Evolutionary conservation across 108 stramenopile genomes (phyloP).

Genomic region (Aurantiochytrium sp.): DNA sequence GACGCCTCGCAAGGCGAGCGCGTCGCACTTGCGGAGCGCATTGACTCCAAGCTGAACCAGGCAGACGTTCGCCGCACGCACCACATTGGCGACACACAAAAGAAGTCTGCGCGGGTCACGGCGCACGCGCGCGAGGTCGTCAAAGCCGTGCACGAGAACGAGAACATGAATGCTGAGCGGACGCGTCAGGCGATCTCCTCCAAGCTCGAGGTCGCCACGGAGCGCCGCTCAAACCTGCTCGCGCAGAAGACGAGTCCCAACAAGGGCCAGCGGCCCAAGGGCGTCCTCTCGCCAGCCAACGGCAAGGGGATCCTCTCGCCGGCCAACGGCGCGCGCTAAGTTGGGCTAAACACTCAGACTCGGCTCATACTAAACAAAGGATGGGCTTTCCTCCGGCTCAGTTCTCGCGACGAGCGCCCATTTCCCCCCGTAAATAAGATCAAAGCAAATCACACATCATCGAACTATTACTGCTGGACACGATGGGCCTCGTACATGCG

Average conservation of each 20-base stretch:
- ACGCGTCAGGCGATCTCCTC: neutral
- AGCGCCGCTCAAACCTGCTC: neutral
- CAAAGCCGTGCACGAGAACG: neutral
- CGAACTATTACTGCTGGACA: too few species aligned
- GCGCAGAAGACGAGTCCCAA: conserved; percentile 15
- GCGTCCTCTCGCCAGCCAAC: neutral
- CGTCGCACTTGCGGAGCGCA: conserved; percentile 12
- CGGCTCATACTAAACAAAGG: too few species aligned
- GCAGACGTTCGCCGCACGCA: neutral
- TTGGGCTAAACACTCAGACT: too few species aligned
- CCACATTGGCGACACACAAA: neutral
- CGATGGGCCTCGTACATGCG: neutral
- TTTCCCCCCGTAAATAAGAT: too few species aligned
- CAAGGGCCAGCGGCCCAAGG: neutral
- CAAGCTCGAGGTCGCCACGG: conserved; percentile 2
- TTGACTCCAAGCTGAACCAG: neutral
- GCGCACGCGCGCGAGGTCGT: neutral
- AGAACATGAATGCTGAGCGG: neutral
- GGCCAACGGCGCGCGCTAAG: too few species aligned
- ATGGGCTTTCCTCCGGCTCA: too few species aligned
- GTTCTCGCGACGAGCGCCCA: too few species aligned
- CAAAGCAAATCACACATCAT: too few species aligned
- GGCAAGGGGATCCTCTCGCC: neutral
- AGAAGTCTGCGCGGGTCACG: neutral
- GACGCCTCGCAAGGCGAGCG: neutral